A percentile compares a stretch with the other conserved stretches of the same genome.
Evolutionary conservation across 1,284 basidiomycete genomes (phyloP).

Genomic region (Trichosporon sp.): DNA sequence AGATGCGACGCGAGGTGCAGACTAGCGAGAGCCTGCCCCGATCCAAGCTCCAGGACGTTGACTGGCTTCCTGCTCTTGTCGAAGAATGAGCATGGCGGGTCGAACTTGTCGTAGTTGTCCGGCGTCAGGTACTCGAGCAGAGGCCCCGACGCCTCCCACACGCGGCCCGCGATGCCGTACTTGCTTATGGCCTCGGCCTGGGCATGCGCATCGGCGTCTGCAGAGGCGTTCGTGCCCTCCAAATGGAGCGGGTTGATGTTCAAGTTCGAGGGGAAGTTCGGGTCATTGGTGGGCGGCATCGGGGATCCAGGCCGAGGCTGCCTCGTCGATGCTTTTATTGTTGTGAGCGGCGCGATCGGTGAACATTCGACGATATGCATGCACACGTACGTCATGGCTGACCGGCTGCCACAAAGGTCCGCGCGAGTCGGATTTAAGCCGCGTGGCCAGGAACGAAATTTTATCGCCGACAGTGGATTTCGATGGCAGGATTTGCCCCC

Average conservation of each 20-base stretch:
- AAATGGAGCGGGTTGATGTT: slow-evolving; percentile 35
- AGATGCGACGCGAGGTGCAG: slow-evolving; percentile 37
- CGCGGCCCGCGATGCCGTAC: slow-evolving; percentile 46
- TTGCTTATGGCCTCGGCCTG: slow-evolving; percentile 31
- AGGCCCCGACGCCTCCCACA: slow-evolving; percentile 43
- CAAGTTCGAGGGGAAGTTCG: slow-evolving; percentile 45
- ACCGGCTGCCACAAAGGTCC: background rate
- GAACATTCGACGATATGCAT: background rate
- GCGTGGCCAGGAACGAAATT: background rate
- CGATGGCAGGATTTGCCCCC: background rate
- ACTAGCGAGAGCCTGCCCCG: slow-evolving; percentile 41
- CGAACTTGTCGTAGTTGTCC: slow-evolving; percentile 15
- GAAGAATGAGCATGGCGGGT: slow-evolving; percentile 40
- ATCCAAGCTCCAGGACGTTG: slow-evolving; percentile 40
- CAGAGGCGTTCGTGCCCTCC: slow-evolving; percentile 10
- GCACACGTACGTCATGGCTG: background rate
- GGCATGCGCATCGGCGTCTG: slow-evolving; percentile 18
- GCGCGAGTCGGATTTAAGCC: background rate
- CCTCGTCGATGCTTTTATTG: background rate
- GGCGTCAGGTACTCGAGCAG: slow-evolving; percentile 41
- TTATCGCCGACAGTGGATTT: background rate
- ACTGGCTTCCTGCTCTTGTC: slow-evolving; percentile 4
- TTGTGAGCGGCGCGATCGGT: background rate
- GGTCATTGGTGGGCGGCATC: slow-evolving; percentile 23
- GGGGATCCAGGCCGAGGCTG: too few relatives aligned